Conservation (phyloP, 305 asterid species). For the Vinca major region DNA sequence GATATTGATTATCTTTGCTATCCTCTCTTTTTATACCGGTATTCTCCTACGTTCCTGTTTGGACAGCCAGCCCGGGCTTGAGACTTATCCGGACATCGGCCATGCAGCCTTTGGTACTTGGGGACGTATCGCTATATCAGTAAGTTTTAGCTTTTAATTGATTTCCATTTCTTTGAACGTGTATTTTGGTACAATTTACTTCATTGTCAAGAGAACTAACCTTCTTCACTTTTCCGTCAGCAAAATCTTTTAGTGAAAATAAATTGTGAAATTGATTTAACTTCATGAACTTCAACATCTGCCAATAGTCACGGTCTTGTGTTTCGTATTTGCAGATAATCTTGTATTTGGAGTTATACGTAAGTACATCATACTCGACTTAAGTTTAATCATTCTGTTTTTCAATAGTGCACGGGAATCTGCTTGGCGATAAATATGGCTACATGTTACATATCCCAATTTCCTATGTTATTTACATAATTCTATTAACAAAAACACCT, state of each 20-base stretch:
- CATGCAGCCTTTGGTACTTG: slow-evolving; percentile 85
- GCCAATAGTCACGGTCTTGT: slow-evolving; percentile 4
- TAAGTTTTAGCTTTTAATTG: slow-evolving; percentile 25
- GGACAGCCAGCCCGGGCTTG: slow-evolving; percentile 92
- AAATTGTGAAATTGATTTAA: no score
- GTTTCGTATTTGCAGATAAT: slow-evolving; percentile 54
- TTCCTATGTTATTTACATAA: neutral
- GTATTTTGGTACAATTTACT: no score
- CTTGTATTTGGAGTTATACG: slow-evolving; percentile 13
- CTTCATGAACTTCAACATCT: no score
- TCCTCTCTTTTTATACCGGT: slow-evolving; percentile 85
- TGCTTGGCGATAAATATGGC: neutral
- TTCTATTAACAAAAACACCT: neutral
- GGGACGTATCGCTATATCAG: slow-evolving; percentile 78
- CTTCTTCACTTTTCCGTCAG: no score
- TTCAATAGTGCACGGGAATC: neutral
- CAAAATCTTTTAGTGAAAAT: no score
- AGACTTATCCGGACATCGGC: slow-evolving; percentile 92
- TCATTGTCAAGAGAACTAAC: no score
- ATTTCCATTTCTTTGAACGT: no score
- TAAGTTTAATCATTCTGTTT: neutral
- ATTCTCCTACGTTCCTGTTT: slow-evolving; percentile 65
- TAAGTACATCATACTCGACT: no score
- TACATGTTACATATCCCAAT: neutral
- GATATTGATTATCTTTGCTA: slow-evolving; percentile 51